Conservation (phyloP, 2,329 filamentous ascomycete genomes). For the Aspergillus caelatus region DNA sequence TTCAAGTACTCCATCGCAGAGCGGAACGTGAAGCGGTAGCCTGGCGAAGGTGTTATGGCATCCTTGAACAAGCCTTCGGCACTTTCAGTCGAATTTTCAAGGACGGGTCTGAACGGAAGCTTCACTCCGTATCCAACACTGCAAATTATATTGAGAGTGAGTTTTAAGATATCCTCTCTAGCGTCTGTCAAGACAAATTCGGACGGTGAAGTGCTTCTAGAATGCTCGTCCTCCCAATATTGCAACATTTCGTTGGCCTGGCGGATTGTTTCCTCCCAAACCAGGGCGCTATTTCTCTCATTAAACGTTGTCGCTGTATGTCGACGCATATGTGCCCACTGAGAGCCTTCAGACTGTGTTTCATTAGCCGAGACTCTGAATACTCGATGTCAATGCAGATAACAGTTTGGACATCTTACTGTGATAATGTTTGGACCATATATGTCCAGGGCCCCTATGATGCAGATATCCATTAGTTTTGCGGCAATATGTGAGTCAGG, state of each 20-base stretch:
- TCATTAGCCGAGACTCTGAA: background rate
- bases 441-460: slow-evolving; percentile 27
- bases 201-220: background rate
- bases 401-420: slow-evolving; percentile 17
- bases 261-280: slow-evolving; percentile 41
- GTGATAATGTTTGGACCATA: slow-evolving; percentile 39
- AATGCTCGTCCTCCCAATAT: slow-evolving; percentile 17
- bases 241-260: slow-evolving; percentile 38
- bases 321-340: slow-evolving; percentile 50
- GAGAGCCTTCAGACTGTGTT: slow-evolving; percentile 31
- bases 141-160: slow-evolving; percentile 44
- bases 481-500: background rate
- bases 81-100: slow-evolving; percentile 20
- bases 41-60: slow-evolving; percentile 16
- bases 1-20: slow-evolving; percentile 31
- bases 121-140: slow-evolving; percentile 39
- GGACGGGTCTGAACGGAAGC: slow-evolving; percentile 19
- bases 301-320: slow-evolving; percentile 48
- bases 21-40: slow-evolving; percentile 27
- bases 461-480: background rate
- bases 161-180: slow-evolving; percentile 35
- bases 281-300: slow-evolving; percentile 44
- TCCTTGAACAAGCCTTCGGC: slow-evolving; percentile 26
- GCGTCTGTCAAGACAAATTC: slow-evolving; percentile 20
- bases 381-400: background rate